A percentile compares a stretch with the other conserved stretches of the same genome.
phyloP scores from a whole-genome alignment of 352 stramenopile genomes.

The Pythium sukuiense region DNA sequence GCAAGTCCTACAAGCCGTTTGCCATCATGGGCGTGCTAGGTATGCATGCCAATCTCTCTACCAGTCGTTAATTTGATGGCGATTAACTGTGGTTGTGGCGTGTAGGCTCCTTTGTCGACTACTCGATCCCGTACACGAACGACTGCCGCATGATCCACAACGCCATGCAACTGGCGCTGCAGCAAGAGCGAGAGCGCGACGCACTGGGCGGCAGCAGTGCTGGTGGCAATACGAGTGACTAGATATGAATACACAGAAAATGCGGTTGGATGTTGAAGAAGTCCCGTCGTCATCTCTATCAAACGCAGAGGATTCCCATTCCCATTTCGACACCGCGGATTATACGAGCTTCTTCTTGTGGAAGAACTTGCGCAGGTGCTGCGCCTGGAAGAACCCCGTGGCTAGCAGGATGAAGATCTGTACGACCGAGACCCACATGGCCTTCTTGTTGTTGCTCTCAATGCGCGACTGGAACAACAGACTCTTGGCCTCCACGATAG shows the following conservation, averaged over 20 bases:
- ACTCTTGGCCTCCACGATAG: conserved; percentile 52
- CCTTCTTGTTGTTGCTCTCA: conserved; percentile 75
- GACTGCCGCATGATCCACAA: conserved; percentile 83
- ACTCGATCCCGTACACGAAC: conserved; percentile 80
- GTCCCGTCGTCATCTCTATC: background rate
- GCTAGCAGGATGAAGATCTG: conserved; percentile 74
- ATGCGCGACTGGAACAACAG: conserved; percentile 65
- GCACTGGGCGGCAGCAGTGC: conserved; percentile 4
- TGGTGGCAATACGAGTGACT: background rate
- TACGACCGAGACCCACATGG: conserved; percentile 82
- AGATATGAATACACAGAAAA: conserved; percentile 2
- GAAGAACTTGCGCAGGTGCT: conserved; percentile 81
- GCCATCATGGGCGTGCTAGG: conserved; percentile 73
- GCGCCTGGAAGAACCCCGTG: conserved; percentile 75
- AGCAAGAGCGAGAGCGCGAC: conserved; percentile 57
- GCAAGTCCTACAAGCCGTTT: conserved; percentile 80
- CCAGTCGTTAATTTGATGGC: too few relatives aligned
- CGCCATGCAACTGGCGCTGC: conserved; percentile 65
- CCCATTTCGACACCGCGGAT: background rate
- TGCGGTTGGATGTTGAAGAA: too few relatives aligned
- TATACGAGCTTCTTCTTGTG: conserved; percentile 88
- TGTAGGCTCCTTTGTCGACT: conserved; percentile 82
- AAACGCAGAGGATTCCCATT: background rate
- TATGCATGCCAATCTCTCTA: conserved; percentile 22
- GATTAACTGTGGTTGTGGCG: background rate